Percentiles rank a stretch among this genome's conserved stretches.
These are phyloP conservation scores for Lactifluus volemus DNA, from an alignment of 768 basidiomycete species.

Conservation along the genomic window DNA sequence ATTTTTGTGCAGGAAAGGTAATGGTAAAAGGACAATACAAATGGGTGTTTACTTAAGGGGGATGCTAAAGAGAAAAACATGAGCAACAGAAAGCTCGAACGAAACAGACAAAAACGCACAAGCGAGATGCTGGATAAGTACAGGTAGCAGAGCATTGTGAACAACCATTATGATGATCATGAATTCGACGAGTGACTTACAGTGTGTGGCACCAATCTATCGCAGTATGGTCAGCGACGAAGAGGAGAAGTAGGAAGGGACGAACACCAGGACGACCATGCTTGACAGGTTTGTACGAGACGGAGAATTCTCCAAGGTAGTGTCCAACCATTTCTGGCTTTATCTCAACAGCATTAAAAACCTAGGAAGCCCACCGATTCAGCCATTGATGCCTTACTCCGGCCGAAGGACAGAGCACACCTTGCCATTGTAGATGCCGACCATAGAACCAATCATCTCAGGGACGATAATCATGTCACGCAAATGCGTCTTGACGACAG, in stretches of 20 bases:
- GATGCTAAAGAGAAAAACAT: constrained; percentile 41
- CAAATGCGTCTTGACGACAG: constrained; percentile 97
- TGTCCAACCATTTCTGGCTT: constrained; percentile 99
- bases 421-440: constrained; percentile 99
- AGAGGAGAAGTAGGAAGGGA: constrained; percentile 18
- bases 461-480: constrained; percentile 99
- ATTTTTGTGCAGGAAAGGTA: constrained; percentile 26
- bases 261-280: constrained; percentile 99
- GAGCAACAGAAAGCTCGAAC: constrained; percentile 13
- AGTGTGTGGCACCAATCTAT: constrained; percentile 87
- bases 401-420: constrained; percentile 29
- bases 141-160: constrained; percentile 8
- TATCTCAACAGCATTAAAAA: constrained; percentile 96
- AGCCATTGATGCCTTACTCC: background rate
- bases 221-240: constrained; percentile 16
- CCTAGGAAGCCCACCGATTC: constrained; percentile 32
- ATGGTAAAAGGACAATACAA: constrained; percentile 25
- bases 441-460: constrained; percentile 98
- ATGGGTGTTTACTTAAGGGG: constrained; percentile 79
- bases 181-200: constrained; percentile 36
- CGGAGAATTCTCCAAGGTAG: constrained; percentile 97
- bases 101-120: constrained; percentile 36
- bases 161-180: background rate
- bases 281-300: constrained; percentile 97
- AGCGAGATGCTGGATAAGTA: constrained; percentile 53